phyloP scores from a whole-genome alignment of 371 early-diverging fungal species.

The Polyrhizophydium stewartii region DNA sequence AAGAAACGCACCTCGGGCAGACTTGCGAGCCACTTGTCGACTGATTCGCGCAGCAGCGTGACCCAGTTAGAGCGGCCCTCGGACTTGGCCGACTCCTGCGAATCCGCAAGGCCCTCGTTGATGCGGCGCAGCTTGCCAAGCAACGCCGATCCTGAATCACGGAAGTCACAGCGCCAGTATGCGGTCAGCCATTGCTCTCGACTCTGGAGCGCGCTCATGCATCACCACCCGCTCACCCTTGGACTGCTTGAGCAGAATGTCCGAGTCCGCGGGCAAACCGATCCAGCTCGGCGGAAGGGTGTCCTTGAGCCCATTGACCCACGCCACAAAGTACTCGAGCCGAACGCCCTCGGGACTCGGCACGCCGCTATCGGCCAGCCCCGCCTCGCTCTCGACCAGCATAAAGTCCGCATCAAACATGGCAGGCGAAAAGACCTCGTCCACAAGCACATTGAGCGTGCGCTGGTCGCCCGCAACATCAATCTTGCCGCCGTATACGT shows the following conservation, averaged over 20 bases:
- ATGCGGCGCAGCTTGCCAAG: conserved; percentile 15
- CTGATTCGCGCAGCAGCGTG: neutral
- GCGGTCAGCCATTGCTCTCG: too few relatives aligned
- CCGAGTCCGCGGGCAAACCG: conserved; percentile 92
- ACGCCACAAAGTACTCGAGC: conserved; percentile 79
- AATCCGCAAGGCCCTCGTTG: neutral
- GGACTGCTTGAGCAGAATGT: conserved; percentile 75
- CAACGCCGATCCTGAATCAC: conserved; percentile 58
- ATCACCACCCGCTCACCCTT: conserved; percentile 31
- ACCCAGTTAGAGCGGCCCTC: neutral
- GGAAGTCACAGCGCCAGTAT: too few relatives aligned
- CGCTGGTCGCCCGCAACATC: conserved; percentile 90
- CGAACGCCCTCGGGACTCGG: conserved; percentile 86
- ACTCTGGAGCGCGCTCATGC: too few relatives aligned
- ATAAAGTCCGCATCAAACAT: conserved; percentile 80
- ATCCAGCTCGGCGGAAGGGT: conserved; percentile 96
- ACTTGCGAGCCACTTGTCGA: conserved; percentile 50
- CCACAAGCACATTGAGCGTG: conserved; percentile 85
- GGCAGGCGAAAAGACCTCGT: conserved; percentile 72
- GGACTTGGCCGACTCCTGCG: neutral
- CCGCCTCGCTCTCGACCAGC: conserved; percentile 54
- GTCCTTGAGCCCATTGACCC: conserved; percentile 86
- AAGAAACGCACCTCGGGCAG: conserved; percentile 50
- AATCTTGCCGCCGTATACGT: conserved; percentile 95
- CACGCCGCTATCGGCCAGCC: conserved; percentile 38